Evolutionary conservation across 78 protist genomes (phyloP).

Genomic region (Protostelium mycophagum): DNA sequence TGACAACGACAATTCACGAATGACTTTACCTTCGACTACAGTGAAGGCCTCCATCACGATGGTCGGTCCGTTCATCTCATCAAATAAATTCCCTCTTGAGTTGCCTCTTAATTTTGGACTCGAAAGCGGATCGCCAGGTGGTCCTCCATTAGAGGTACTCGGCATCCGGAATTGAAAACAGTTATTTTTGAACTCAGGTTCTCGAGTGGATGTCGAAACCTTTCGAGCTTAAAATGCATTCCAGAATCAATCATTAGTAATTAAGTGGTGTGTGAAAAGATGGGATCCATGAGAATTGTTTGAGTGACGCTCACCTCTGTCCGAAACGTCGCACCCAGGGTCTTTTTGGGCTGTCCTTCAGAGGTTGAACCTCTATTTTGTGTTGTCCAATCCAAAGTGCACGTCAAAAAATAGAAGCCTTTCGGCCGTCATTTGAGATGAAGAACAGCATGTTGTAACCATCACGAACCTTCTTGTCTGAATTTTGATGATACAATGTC

Average conservation of each 20-base stretch:
- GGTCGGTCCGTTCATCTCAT: not conserved
- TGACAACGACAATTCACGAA: too few relatives aligned
- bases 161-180: not conserved
- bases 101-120: not conserved
- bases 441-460: not conserved
- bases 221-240: too few relatives aligned
- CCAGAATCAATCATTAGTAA: too few relatives aligned
- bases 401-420: not conserved
- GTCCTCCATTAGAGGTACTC: not conserved
- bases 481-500: not conserved
- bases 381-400: not conserved
- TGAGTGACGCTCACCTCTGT: not conserved
- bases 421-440: not conserved
- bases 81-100: not conserved
- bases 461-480: not conserved
- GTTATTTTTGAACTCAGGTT: not conserved
- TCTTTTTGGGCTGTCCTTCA: not conserved
- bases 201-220: not conserved
- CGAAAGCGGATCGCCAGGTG: not conserved
- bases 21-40: not conserved
- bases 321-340: not conserved
- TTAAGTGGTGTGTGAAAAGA: not conserved
- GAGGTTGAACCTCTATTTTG: not conserved
- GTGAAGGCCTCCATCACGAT: not conserved
- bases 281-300: not conserved